Base-by-base conservation (phyloP, 129 eudicot genomes). In the Silybum marianum region DNA sequence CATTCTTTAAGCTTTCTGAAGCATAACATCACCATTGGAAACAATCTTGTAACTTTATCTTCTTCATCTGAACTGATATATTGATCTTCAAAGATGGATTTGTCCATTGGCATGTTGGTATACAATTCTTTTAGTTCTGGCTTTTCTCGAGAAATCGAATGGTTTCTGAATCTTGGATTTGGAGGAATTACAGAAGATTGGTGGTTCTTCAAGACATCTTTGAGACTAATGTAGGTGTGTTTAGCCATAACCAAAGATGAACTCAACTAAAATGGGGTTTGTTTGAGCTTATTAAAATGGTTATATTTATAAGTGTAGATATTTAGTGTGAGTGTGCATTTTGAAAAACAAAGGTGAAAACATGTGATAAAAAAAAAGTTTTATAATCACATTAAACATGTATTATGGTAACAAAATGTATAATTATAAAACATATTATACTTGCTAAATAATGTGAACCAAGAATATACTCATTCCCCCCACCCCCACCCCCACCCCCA, bases 161-260 rank as follows among this genome's bases (percentile, higher is more conserved):
- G 58, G 70, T 44, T 71, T 71, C 42, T 78, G 67, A 83, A 83
- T 72, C 67, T 77, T 21, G 86, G 70, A 63, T 67, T 78, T 9
- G 78, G 58, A 71, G 21, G 19, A 69, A 21, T 3, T 28, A 6
- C 23, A 23, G 21, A 74, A 58, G 66, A 58, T 18, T 18, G 23
- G 25, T 83, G 74, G 9, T 65, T 78, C 75, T 78, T 72, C 60
- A 83, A 8, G 62, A 83, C 78, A 7, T 83, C 86, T 78, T 83
- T 83, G 18, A 83, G 73, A 72, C 86, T 83, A 40, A 16, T 83
- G 79, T 83, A 78, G 54, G 82, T 83, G 83, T 83, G 86, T 22
- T 44, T 60, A 12, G 74, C 28, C 86, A 83, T 83, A 69, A 36
- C 40, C 11, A 39, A 70, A 38, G 28, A 26, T 26, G 25, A 69